phyloP scores from a whole-genome alignment of 225 moss, liverwort and hornwort species.

The Pseudisothecium myosuroides region DNA sequence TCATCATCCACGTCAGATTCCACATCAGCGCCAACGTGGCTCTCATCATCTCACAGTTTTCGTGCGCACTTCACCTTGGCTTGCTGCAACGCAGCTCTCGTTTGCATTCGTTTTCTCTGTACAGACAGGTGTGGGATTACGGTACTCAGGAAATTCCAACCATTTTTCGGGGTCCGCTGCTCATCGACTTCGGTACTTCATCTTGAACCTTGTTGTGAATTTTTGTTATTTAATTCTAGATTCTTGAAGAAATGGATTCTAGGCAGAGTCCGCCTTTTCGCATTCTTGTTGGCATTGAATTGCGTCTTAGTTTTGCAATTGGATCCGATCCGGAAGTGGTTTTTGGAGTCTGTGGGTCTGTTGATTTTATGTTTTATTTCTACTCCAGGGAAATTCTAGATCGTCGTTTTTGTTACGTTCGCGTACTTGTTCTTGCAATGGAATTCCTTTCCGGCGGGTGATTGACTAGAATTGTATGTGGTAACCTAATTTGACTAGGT shows the following conservation, averaged over 20 bases:
- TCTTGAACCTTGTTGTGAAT: neutral
- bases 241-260: neutral
- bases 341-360: neutral
- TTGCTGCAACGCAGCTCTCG: neutral
- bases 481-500: neutral
- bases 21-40: slow-evolving; percentile 2
- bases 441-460: neutral
- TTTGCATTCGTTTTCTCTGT: neutral
- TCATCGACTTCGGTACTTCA: neutral
- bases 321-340: neutral
- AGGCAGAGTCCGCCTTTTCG: neutral
- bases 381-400: neutral
- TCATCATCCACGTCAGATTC: slow-evolving; percentile 24
- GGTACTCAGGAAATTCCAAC: neutral
- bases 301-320: neutral
- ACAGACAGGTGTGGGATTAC: neutral
- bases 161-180: neutral
- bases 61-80: neutral
- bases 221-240: neutral
- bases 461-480: neutral
- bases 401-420: neutral
- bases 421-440: neutral
- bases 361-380: neutral
- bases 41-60: neutral
- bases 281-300: neutral